A percentile compares a stretch with the other conserved stretches of the same genome.
Conservation (phyloP, 805 yeast genomes). For the Yamadazyma sp. region DNA sequence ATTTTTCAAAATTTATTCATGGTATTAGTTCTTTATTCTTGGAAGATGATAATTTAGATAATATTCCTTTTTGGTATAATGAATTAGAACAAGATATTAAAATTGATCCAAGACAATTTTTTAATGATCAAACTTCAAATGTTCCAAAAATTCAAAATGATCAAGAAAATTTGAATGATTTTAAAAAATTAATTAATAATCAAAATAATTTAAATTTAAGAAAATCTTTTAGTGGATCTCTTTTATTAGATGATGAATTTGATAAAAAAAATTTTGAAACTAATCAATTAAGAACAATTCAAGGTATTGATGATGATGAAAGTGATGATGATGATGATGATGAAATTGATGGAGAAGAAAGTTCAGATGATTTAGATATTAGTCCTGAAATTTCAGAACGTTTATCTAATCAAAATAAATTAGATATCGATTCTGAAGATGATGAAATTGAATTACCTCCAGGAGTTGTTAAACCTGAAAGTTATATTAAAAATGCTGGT, state of each 20-base stretch:
- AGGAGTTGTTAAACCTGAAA: constrained; percentile 82
- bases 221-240: constrained; percentile 38
- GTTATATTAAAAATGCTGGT: constrained; percentile 81
- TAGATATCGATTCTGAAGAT: constrained; percentile 78
- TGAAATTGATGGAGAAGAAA: constrained; percentile 17
- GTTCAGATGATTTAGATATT: constrained; percentile 26
- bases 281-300: constrained; percentile 9
- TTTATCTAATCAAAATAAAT: constrained; percentile 33
- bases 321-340: constrained; percentile 34
- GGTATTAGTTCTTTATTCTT: constrained; percentile 86
- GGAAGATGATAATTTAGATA: constrained; percentile 87
- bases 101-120: constrained; percentile 75
- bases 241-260: constrained; percentile 13
- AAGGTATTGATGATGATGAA: constrained; percentile 60
- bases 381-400: constrained; percentile 4
- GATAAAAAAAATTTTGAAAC: constrained; percentile 4
- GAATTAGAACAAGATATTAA: constrained; percentile 75
- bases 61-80: constrained; percentile 92
- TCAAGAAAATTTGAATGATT: constrained; percentile 42
- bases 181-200: constrained; percentile 36
- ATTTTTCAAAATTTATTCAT: constrained; percentile 88
- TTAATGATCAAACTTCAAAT: constrained; percentile 44
- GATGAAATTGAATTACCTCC: constrained; percentile 79
- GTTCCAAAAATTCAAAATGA: constrained; percentile 41
- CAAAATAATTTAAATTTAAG: constrained; percentile 31